phyloP scores from a whole-genome alignment of 2,329 filamentous ascomycete species.

The Lecanoromycetidae sp. region DNA sequence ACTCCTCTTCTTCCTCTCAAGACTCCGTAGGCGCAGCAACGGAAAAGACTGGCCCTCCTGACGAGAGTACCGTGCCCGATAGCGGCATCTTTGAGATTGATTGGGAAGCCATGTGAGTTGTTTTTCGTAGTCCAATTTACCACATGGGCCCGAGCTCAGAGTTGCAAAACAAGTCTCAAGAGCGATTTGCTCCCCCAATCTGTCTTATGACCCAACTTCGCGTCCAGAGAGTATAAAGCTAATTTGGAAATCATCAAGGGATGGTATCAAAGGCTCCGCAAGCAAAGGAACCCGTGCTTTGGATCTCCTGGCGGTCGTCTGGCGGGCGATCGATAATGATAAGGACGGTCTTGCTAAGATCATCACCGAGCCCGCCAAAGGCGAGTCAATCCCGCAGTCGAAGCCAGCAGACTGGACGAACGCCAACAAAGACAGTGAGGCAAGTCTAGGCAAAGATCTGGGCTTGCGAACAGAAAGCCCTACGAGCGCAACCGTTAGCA shows the following conservation, averaged over 20 bases:
- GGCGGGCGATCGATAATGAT: constrained; percentile 42
- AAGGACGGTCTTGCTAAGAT: constrained; percentile 28
- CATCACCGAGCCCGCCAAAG: constrained; percentile 53
- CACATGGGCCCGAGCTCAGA: too few relatives aligned
- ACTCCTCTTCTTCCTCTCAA: background rate
- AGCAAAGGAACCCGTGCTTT: constrained; percentile 71
- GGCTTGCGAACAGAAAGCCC: constrained; percentile 56
- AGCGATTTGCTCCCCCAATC: too few relatives aligned
- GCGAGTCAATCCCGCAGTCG: constrained; percentile 59
- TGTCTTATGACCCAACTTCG: too few relatives aligned
- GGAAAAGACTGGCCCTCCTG: constrained; percentile 40
- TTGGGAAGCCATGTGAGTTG: constrained; percentile 71
- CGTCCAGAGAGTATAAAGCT: too few relatives aligned
- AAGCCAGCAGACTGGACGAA: constrained; percentile 65
- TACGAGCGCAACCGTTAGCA: constrained; percentile 54
- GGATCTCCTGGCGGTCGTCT: constrained; percentile 74
- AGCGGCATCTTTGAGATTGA: constrained; percentile 59
- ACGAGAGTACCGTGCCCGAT: constrained; percentile 33
- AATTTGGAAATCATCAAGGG: too few relatives aligned
- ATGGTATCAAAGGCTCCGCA: constrained; percentile 83
- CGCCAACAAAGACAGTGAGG: constrained; percentile 29
- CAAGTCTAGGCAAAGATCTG: constrained; percentile 47
- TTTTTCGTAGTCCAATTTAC: too few relatives aligned
- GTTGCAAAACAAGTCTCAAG: too few relatives aligned
- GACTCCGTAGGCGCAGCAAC: background rate